These are phyloP conservation scores for Naganishia onofrii DNA, from an alignment of 768 basidiomycete genomes.

Conservation along the genomic window DNA sequence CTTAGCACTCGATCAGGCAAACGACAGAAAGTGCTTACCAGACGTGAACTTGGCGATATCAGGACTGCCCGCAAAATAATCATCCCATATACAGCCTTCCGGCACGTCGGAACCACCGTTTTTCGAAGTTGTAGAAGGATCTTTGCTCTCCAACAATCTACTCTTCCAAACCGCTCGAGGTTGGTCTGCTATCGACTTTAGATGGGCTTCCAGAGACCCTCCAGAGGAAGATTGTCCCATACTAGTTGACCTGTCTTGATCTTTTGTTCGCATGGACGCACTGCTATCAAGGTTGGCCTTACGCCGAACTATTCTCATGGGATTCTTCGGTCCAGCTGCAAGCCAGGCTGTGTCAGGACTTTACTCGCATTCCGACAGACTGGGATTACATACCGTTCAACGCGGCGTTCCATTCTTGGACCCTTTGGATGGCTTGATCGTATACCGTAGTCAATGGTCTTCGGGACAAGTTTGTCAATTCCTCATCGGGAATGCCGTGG, in stretches of 20 bases:
- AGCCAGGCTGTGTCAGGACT: not conserved
- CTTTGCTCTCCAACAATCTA: not conserved
- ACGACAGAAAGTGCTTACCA: slow-evolving; percentile 53
- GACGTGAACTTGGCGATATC: slow-evolving; percentile 74
- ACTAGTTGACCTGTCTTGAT: not conserved
- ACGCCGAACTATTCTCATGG: slow-evolving; percentile 40
- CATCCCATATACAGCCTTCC: slow-evolving; percentile 86
- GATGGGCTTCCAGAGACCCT: slow-evolving; percentile 41
- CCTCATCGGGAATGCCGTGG: not conserved
- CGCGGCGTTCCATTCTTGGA: slow-evolving; percentile 99
- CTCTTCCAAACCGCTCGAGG: slow-evolving; percentile 19
- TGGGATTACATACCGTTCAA: slow-evolving; percentile 66
- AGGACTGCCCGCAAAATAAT: slow-evolving; percentile 93
- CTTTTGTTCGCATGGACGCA: slow-evolving; percentile 14
- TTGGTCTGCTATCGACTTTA: slow-evolving; percentile 24
- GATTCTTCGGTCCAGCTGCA: slow-evolving; percentile 24
- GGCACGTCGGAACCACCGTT: slow-evolving; percentile 29
- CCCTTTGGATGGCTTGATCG: slow-evolving; percentile 88
- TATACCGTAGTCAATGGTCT: slow-evolving; percentile 69
- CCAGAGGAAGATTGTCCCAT: slow-evolving; percentile 40
- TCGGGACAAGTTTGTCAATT: slow-evolving; percentile 47
- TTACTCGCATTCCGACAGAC: not conserved
- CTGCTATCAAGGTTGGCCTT: slow-evolving; percentile 32
- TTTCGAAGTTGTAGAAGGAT: not conserved
- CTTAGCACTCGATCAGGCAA: slow-evolving; percentile 1